Percentiles rank a stretch among this genome's conserved stretches.
These are phyloP conservation scores for Decorospora gaudefroyi DNA, from an alignment of 2,329 filamentous ascomycete species.

Conservation along the genomic window DNA sequence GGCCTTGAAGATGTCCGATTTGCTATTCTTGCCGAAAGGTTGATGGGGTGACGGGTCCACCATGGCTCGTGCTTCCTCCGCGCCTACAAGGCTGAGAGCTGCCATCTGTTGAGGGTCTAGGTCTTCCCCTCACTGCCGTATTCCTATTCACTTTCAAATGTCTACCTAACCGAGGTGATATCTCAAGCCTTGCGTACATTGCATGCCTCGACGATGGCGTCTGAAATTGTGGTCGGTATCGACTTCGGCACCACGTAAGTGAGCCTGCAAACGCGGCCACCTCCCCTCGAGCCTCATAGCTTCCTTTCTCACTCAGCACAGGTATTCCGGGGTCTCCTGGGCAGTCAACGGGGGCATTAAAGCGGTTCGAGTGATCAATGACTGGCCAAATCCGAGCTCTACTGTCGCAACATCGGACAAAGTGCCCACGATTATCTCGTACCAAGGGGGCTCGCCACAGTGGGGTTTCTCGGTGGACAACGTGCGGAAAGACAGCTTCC, in stretches of 20 bases:
- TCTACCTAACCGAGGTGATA: too few relatives aligned
- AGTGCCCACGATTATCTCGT: slow-evolving; percentile 17
- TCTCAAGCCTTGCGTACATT: too few relatives aligned
- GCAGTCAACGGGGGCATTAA: slow-evolving; percentile 18
- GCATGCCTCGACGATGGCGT: slow-evolving; percentile 4
- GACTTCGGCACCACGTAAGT: slow-evolving; percentile 43
- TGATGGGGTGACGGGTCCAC: too few relatives aligned
- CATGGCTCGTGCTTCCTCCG: too few relatives aligned
- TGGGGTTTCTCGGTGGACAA: slow-evolving; percentile 10
- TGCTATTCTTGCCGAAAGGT: too few relatives aligned
- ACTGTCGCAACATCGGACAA: slow-evolving; percentile 2
- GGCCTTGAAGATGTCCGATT: too few relatives aligned
- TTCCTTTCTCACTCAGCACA: too few relatives aligned
- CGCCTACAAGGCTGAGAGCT: too few relatives aligned
- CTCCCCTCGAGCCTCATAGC: too few relatives aligned
- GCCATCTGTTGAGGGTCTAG: too few relatives aligned
- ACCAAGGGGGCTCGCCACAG: slow-evolving; percentile 2
- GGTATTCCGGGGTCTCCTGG: slow-evolving; percentile 40
- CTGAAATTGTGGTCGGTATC: slow-evolving; percentile 30
- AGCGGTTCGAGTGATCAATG: slow-evolving; percentile 14
- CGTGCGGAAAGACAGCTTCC: background rate
- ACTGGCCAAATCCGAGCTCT: slow-evolving; percentile 11
- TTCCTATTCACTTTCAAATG: too few relatives aligned
- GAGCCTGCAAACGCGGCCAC: background rate
- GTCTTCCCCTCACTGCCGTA: too few relatives aligned